Evolutionary conservation across 176 grass and related monocot species (phyloP).

Genomic region (Lolium perenne): DNA sequence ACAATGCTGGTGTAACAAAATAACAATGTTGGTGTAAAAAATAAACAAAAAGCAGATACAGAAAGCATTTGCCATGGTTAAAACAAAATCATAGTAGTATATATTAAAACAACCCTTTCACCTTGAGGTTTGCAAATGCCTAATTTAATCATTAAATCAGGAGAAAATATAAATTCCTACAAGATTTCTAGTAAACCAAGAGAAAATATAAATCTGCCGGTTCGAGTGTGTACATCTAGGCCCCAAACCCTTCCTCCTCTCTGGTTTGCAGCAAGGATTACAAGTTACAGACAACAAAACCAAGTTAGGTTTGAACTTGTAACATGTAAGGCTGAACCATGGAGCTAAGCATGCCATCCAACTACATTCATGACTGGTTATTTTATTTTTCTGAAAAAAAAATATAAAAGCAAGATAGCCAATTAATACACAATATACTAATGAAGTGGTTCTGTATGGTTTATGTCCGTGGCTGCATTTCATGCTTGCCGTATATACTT

Average conservation of each 20-base stretch:
- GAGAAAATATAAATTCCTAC: slow-evolving; percentile 5
- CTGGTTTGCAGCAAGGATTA: not conserved
- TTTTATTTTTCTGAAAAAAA: not conserved
- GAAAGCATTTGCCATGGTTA: slow-evolving; percentile 4
- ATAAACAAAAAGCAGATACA: not conserved
- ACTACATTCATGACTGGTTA: not conserved
- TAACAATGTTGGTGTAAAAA: not conserved
- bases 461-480: not conserved
- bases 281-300: not conserved
- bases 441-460: slow-evolving; percentile 11
- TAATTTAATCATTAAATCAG: slow-evolving; percentile 31
- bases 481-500: not conserved
- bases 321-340: not conserved
- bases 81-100: slow-evolving; percentile 25
- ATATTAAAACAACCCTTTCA: slow-evolving; percentile 10
- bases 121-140: not conserved
- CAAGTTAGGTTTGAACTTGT: not conserved
- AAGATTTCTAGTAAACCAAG: not conserved
- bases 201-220: not conserved
- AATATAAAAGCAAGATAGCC: not conserved
- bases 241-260: not conserved
- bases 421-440: slow-evolving; percentile 12
- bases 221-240: not conserved
- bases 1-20: not conserved
- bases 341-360: slow-evolving; percentile 7